Base-by-base conservation (phyloP, 2,329 filamentous ascomycete species). In the Sporothrix pallida region DNA sequence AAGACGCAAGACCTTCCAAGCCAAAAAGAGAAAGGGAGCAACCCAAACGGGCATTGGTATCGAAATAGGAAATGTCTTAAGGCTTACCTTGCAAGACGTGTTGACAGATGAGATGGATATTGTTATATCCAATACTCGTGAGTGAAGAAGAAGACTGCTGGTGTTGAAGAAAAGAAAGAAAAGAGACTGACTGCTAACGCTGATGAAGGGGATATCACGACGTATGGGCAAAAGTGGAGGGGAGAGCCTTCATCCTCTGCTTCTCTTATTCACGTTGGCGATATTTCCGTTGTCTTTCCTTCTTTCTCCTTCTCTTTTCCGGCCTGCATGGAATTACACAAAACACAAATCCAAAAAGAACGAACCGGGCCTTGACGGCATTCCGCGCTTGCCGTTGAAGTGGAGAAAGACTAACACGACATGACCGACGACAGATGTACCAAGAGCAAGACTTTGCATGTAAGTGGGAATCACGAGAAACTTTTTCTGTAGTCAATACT, bases 311-410 rank as follows among this genome's bases (percentile, higher is more conserved):
- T 52, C 48, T n/a, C 15, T 52, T 52, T 6, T 17, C 23, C 52
- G 52, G 52, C 20, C 13, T 56, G 60, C 37, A 63, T 23, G 37
- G n/a, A 65, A 20, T 23, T 6, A 12, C 20, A 26, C 52, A 56
- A 26, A 26, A 26, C 8, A 56, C 52, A 26, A 56, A 23, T 8
- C 48, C 46, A 17, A 48, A 17, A 48, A 15, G 37, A 60, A 37
- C 56, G 56, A 60, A 60, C 26, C 62, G n/a, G 42, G 62, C 12
- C 62, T 26, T 48, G 42, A 26, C 65, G 23, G 65, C 65, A 37
- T 69, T 67, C 50, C 50, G 67, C 31, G 48, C 50, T 70, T 56
- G 48, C 50, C 67, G 67, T 42, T 2, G 26, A 56, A 52, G 67
- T 70, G 67, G 67, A 70, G 67, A 44, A 15, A n/a, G 31, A 54